Conservation (phyloP, 345 rosid genomes). For the Geranium rotundifolium region DNA sequence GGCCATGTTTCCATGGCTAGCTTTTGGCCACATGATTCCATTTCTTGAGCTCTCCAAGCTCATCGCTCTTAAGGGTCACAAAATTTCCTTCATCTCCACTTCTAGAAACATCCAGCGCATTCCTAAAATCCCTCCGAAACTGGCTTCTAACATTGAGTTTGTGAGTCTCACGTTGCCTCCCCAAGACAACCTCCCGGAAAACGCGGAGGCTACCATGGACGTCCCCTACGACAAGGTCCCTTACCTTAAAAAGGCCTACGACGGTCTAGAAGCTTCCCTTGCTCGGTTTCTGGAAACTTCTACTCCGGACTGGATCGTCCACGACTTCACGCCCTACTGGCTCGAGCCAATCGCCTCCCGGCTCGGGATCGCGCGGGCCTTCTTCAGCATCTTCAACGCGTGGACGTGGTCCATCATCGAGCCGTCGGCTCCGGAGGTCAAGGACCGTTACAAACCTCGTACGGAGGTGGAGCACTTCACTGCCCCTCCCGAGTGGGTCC, state of each 20-base stretch:
- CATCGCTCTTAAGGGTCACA: conserved; percentile 17
- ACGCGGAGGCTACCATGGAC: conserved; percentile 25
- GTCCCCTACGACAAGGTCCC: conserved; percentile 14
- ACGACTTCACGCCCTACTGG: conserved; percentile 25
- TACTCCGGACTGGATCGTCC: conserved; percentile 19
- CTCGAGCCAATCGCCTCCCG: conserved; percentile 1
- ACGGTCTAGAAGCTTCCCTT: conserved; percentile 15
- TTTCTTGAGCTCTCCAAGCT: conserved; percentile 18
- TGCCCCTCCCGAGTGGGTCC: conserved; percentile 26
- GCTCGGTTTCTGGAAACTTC: conserved; percentile 9
- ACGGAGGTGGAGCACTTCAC: conserved; percentile 16
- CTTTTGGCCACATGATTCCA: conserved; percentile 25
- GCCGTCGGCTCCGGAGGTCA: not conserved
- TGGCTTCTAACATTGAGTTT: conserved; percentile 6
- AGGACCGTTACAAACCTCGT: conserved; percentile 4
- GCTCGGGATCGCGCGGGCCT: conserved; percentile 7
- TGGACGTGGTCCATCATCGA: conserved; percentile 3
- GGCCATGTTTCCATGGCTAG: conserved; percentile 20
- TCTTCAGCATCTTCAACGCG: conserved; percentile 14
- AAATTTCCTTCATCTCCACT: conserved; percentile 11
- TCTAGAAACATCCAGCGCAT: conserved; percentile 20
- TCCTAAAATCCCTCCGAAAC: conserved; percentile 11
- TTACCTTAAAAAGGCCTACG: conserved; percentile 22
- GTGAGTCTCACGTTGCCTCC: conserved; percentile 17
- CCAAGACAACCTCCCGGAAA: conserved; percentile 11